phyloP scores from a whole-genome alignment of 805 yeast species.

The Barnettozyma salicaria region DNA sequence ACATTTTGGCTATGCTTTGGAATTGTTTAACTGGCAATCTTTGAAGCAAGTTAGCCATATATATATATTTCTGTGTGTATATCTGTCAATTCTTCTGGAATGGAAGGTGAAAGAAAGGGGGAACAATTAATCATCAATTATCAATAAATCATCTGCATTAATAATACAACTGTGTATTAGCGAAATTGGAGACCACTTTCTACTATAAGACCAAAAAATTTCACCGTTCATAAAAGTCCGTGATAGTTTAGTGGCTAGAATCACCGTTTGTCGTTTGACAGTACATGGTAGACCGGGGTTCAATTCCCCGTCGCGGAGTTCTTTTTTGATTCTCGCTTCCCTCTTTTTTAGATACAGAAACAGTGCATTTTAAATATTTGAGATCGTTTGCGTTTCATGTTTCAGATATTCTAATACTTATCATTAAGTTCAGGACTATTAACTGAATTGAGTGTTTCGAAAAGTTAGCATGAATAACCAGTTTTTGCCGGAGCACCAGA shows the following conservation, averaged over 20 bases:
- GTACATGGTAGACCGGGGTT: slow-evolving; percentile 26
- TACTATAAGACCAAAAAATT: not conserved
- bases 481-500: slow-evolving; percentile 7
- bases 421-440: not conserved
- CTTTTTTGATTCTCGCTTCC: slow-evolving; percentile 4
- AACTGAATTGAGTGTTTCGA: no score
- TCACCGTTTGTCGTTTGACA: slow-evolving; percentile 24
- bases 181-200: not conserved
- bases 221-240: slow-evolving; percentile 15
- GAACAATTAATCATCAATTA: not conserved
- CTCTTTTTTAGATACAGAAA: no score
- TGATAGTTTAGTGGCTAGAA: slow-evolving; percentile 27
- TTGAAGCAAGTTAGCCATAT: no score
- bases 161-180: not conserved
- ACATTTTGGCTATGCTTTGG: no score
- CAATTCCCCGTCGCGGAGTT: slow-evolving; percentile 27
- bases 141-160: no score
- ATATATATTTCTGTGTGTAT: no score
- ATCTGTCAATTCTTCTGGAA: no score
- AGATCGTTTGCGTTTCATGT: not conserved
- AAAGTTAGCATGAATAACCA: slow-evolving; percentile 7
- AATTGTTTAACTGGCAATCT: no score
- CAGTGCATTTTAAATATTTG: no score
- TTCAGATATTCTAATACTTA: not conserved
- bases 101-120: not conserved